Conservation (phyloP, 2,329 filamentous ascomycete species). For the Rutstroemia sp. region DNA sequence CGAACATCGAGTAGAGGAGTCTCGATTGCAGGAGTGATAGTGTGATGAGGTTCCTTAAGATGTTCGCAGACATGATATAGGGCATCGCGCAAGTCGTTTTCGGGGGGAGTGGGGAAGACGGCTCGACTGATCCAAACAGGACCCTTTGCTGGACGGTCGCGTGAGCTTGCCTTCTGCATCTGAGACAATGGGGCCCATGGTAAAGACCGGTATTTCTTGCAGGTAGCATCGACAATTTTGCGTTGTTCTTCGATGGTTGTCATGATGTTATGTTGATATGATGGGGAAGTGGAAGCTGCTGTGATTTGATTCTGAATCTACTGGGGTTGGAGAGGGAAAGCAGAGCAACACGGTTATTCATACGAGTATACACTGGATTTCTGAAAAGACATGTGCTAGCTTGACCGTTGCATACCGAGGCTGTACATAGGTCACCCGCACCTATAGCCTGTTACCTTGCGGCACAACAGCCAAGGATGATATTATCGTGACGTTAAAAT, state of each 20-base stretch:
- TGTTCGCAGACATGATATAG: background rate
- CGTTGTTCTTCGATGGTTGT: background rate
- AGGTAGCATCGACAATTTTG: background rate
- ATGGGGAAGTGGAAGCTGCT: background rate
- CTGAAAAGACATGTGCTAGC: background rate
- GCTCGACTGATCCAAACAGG: background rate
- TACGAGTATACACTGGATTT: background rate
- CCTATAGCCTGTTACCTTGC: background rate
- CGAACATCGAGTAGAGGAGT: background rate
- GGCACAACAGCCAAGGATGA: background rate
- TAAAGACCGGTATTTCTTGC: background rate
- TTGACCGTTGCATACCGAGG: background rate
- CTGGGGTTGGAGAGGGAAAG: background rate
- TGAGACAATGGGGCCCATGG: background rate
- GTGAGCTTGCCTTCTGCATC: background rate
- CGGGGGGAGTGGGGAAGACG: background rate
- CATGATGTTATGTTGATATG: background rate
- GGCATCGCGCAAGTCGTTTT: background rate
- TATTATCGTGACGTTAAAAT: background rate
- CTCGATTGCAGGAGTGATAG: background rate
- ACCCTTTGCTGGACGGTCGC: background rate
- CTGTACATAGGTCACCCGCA: background rate
- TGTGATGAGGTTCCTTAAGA: background rate
- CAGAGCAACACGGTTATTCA: too few species aligned
- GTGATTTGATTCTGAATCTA: background rate